Evolutionary conservation across 2,329 filamentous ascomycete genomes (phyloP).

Genomic region (Botrytis galanthina): DNA sequence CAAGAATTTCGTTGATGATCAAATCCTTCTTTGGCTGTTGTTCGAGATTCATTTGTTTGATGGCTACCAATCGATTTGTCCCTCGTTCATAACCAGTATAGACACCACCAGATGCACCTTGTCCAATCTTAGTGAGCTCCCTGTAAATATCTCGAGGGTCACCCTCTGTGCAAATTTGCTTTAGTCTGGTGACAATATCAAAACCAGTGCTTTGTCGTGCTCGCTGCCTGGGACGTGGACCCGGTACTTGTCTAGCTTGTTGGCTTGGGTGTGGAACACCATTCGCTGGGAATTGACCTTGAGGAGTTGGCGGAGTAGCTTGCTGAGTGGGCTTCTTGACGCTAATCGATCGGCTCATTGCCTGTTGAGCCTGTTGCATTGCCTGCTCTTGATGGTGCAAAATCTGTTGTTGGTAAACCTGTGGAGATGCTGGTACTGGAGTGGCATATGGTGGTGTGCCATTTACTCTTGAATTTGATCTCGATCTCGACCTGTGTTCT

Average conservation of each 20-base stretch:
- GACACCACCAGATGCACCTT: constrained; percentile 94
- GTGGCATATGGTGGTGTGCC: constrained; percentile 44
- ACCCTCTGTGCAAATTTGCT: constrained; percentile 84
- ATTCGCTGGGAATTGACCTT: constrained; percentile 46
- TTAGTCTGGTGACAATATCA: constrained; percentile 79
- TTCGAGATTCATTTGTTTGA: constrained; percentile 99
- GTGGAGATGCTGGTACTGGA: constrained; percentile 32
- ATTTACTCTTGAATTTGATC: constrained; percentile 65
- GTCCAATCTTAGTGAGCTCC: constrained; percentile 89
- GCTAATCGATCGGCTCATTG: constrained; percentile 18
- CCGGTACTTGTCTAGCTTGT: constrained; percentile 45
- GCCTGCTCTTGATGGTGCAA: constrained; percentile 83
- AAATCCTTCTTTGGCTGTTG: constrained; percentile 98
- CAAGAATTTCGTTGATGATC: constrained; percentile 98
- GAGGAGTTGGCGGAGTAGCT: constrained; percentile 52
- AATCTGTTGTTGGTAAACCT: constrained; percentile 59
- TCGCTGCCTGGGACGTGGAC: constrained; percentile 70
- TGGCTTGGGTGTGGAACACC: constrained; percentile 40
- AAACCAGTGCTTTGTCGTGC: constrained; percentile 74
- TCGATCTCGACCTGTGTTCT: constrained; percentile 65
- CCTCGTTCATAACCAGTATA: constrained; percentile 85
- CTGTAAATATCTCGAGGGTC: constrained; percentile 88
- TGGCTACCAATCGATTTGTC: constrained; percentile 86
- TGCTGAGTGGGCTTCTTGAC: constrained; percentile 44
- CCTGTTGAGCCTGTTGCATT: constrained; percentile 51